Evolutionary conservation across 345 rosid genomes (phyloP), one percentile per base, ranked within the genome.

Genomic region (Adansonia digitata): DNA sequence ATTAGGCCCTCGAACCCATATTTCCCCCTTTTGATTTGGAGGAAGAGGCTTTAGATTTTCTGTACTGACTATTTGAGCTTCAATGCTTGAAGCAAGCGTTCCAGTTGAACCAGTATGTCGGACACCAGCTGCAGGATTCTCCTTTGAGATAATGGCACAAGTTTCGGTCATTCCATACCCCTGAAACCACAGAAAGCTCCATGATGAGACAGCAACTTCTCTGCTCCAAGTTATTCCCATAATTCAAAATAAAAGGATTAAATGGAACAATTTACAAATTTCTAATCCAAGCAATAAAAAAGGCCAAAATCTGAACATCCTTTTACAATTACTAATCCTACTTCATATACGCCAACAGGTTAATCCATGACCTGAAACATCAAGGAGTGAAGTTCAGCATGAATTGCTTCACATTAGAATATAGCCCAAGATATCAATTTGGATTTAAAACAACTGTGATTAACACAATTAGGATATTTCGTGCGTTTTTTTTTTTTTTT

Each of bases 151-250:
- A 20, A 91, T 74, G 6, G 86, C 94, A 75, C 85, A 74, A 39
- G 98, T 93, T 87, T 95, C 97, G 11, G 94, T 95, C 98, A 95
- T 90, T 45, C 96, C 98, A 79, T 82, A 95, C 11, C 98, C 97
- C 98, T 95, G 86, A 85, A 86, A 71, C 37, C 74, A 76, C 5
- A 69, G 26, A 70, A 5, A 60, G 48, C 24, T 71, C 62, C 45
- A 7, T 46, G 56, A 62, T 72, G 66, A 52, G 70, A 72, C 39
- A 56, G 6, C 74, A 76, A 62, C 17, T 57, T 60, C 42, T 59
- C 42, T 18, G 27, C 18, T 51, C 60, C 55, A 55, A 70, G 15
- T 63, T 18, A 34, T 53, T 57, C 37, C 18, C 2, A 62, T 35
- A 53, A 49, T 52, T 29, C 29, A 55, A 31, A 31, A 31, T 1